Conservation (phyloP, 2,329 filamentous ascomycete genomes). For the Paradendryphiella salina region DNA sequence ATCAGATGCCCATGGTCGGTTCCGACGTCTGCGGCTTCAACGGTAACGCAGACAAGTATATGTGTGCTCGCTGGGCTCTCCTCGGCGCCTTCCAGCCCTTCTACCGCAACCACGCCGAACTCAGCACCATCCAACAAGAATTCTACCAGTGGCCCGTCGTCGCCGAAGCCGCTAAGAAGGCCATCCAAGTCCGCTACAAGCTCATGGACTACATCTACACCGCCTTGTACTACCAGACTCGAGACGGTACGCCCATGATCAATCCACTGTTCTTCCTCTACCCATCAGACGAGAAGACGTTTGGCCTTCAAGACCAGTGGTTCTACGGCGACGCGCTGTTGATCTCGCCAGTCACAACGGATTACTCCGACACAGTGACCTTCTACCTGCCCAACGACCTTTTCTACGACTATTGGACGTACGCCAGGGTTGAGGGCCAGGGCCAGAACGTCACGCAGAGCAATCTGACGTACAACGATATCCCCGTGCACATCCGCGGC, state of each 20-base stretch:
- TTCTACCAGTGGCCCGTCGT: conserved; percentile 72
- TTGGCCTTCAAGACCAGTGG: conserved; percentile 59
- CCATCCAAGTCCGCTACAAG: conserved; percentile 72
- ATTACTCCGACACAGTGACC: conserved; percentile 57
- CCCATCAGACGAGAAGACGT: conserved; percentile 59
- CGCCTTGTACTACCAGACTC: conserved; percentile 62
- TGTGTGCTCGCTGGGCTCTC: conserved; percentile 76
- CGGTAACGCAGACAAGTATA: conserved; percentile 65
- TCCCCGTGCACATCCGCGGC: conserved; percentile 70
- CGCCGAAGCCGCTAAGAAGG: conserved; percentile 65
- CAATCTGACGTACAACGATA: conserved; percentile 55
- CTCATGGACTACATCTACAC: conserved; percentile 83
- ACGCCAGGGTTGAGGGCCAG: conserved; percentile 51
- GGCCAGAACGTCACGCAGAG: conserved; percentile 51
- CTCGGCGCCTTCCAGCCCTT: conserved; percentile 75
- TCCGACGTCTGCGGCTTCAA: conserved; percentile 77
- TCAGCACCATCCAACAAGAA: conserved; percentile 63
- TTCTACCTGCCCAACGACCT: conserved; percentile 62
- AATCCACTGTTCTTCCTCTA: conserved; percentile 75
- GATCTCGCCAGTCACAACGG: conserved; percentile 59
- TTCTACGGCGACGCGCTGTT: conserved; percentile 63
- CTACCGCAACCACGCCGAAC: conserved; percentile 72
- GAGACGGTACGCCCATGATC: conserved; percentile 66
- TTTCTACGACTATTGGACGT: conserved; percentile 65
- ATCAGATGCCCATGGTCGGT: conserved; percentile 55